A percentile compares a stretch with the other conserved stretches of the same genome.
These are phyloP conservation scores for Telfairia occidentalis DNA, from an alignment of 331 rosid genomes.

Conservation along the genomic window DNA sequence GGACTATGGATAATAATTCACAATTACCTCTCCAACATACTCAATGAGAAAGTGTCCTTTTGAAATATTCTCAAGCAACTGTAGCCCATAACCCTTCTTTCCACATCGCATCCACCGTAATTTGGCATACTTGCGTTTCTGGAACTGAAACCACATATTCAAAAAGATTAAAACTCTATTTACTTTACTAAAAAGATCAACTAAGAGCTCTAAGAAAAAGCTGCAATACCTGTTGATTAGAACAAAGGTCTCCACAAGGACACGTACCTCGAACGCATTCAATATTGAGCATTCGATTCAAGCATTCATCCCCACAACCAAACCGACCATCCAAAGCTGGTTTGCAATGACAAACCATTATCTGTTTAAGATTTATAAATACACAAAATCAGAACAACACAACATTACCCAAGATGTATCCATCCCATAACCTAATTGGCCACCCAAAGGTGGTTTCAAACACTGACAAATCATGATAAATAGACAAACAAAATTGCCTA, in stretches of 20 bases:
- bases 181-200: background rate
- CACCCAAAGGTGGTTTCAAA: background rate
- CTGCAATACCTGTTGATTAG: conserved; percentile 80
- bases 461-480: background rate
- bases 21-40: conserved; percentile 90
- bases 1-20: background rate
- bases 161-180: conserved; percentile 14
- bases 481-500: background rate
- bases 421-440: background rate
- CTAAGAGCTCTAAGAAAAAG: conserved; percentile 3
- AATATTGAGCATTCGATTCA: conserved; percentile 83
- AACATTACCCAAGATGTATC: background rate
- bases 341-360: conserved; percentile 95
- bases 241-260: conserved; percentile 80
- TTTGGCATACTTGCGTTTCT: conserved; percentile 69
- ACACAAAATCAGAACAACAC: conserved; percentile 14
- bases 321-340: conserved; percentile 36
- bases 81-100: conserved; percentile 91
- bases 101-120: conserved; percentile 73
- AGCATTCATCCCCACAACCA: conserved; percentile 94
- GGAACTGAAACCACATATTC: conserved; percentile 60
- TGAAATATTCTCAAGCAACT: conserved; percentile 43
- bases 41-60: conserved; percentile 84
- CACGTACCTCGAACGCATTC: conserved; percentile 88
- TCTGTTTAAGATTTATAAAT: conserved; percentile 31